These are phyloP conservation scores for Sequoia sempervirens DNA, from an alignment of 75 land plant species.

Conservation along the genomic window DNA sequence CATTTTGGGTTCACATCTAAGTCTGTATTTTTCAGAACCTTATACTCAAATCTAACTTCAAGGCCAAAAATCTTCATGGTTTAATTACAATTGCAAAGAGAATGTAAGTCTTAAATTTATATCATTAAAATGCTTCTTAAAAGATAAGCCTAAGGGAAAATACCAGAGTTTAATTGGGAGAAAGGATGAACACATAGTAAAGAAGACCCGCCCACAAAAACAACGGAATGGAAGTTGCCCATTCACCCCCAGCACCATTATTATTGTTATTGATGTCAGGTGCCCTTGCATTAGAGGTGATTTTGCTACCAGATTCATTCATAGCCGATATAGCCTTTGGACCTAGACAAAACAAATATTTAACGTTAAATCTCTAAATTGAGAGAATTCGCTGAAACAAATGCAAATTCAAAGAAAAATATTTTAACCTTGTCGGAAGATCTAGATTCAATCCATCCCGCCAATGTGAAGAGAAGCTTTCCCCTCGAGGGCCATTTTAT, in stretches of 20 bases:
- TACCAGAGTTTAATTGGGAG: conserved; percentile 71
- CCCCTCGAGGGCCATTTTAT: too few species aligned
- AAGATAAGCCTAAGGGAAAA: neutral
- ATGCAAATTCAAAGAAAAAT: too few species aligned
- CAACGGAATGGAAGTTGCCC: conserved; percentile 55
- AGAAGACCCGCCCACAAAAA: conserved; percentile 57
- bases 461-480: too few species aligned
- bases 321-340: too few species aligned
- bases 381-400: too few species aligned
- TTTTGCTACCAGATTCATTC: neutral
- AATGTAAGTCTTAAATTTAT: neutral
- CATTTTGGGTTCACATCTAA: too few species aligned
- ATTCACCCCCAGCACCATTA: conserved; percentile 31
- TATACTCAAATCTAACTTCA: neutral
- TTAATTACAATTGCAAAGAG: neutral
- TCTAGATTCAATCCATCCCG: too few species aligned
- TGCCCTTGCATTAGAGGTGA: neutral
- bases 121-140: neutral
- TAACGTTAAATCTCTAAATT: too few species aligned
- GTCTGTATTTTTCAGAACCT: neutral
- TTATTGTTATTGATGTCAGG: neutral
- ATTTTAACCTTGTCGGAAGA: too few species aligned
- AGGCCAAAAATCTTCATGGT: neutral
- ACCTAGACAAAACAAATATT: too few species aligned
- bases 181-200: conserved; percentile 56